Evolutionary conservation across 257 asterid species (phyloP).

Genomic region (Phtheirospermum japonicum): DNA sequence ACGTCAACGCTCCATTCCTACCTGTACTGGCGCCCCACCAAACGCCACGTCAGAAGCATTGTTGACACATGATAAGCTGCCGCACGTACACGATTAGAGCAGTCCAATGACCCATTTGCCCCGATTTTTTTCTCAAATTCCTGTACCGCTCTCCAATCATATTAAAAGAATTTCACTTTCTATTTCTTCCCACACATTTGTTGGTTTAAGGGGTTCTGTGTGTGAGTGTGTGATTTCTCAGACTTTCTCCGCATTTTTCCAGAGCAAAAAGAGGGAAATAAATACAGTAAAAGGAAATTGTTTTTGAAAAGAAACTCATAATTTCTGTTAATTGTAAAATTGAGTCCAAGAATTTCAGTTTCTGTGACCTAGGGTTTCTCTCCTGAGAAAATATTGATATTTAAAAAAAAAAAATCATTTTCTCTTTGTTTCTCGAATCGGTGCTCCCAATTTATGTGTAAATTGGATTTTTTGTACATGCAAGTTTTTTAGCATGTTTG

Average conservation of each 20-base stretch:
- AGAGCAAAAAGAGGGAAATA: conserved; percentile 11
- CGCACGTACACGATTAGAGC: conserved; percentile 2
- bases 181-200: conserved; percentile 29
- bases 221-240: conserved; percentile 25
- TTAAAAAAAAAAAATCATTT: too few relatives aligned
- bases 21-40: background rate
- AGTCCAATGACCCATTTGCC: conserved; percentile 23
- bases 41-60: conserved; percentile 32
- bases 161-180: conserved; percentile 11
- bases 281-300: background rate
- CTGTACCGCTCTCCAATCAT: conserved; percentile 14
- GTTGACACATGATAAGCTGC: conserved; percentile 28
- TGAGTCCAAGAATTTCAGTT: conserved; percentile 1
- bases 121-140: conserved; percentile 15
- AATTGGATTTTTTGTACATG: conserved; percentile 26
- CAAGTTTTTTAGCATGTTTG: conserved; percentile 14
- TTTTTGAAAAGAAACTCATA: background rate
- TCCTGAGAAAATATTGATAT: conserved; percentile 3
- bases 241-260: conserved; percentile 21
- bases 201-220: conserved; percentile 31
- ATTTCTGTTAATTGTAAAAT: conserved; percentile 15
- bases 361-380: conserved; percentile 25
- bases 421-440: conserved; percentile 16
- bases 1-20: background rate
- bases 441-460: conserved; percentile 22